phyloP scores from a whole-genome alignment of 192 early-diverging fungal genomes.

The Backusella luteola region DNA sequence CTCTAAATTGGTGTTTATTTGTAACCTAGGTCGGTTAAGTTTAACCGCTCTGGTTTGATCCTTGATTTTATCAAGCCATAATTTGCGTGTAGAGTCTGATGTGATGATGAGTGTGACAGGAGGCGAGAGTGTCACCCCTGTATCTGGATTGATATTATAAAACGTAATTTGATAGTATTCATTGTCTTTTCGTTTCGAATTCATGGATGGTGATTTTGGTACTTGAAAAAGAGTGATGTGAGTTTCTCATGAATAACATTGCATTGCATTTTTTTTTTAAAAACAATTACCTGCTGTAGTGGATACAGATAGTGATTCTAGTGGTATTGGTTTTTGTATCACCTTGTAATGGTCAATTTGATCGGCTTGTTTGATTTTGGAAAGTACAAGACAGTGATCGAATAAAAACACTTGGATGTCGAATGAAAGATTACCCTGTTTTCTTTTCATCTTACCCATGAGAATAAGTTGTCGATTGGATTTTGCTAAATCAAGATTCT shows the following conservation, averaged over 20 bases:
- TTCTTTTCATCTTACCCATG: constrained; percentile 76
- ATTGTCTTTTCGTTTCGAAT: background rate
- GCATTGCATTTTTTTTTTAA: background rate
- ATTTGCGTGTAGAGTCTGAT: constrained; percentile 6
- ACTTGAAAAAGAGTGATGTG: background rate
- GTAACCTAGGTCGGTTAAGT: background rate
- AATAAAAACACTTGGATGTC: constrained; percentile 77
- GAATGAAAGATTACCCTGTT: constrained; percentile 22
- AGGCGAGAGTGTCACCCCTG: background rate
- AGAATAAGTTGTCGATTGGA: constrained; percentile 70
- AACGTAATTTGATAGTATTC: background rate
- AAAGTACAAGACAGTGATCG: constrained; percentile 81
- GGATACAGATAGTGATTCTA: background rate
- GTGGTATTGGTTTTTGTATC: constrained; percentile 31
- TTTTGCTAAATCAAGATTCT: constrained; percentile 70
- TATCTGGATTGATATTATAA: background rate
- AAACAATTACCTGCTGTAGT: constrained; percentile 5
- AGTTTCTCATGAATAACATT: background rate
- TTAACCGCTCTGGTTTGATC: background rate
- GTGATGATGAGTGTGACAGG: background rate
- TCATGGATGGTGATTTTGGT: background rate
- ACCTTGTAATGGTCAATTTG: constrained; percentile 62
- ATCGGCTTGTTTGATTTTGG: constrained; percentile 62
- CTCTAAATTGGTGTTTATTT: background rate
- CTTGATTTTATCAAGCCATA: constrained; percentile 15